Base-by-base conservation (phyloP, 768 basidiomycete species). In the Russula compacta region DNA sequence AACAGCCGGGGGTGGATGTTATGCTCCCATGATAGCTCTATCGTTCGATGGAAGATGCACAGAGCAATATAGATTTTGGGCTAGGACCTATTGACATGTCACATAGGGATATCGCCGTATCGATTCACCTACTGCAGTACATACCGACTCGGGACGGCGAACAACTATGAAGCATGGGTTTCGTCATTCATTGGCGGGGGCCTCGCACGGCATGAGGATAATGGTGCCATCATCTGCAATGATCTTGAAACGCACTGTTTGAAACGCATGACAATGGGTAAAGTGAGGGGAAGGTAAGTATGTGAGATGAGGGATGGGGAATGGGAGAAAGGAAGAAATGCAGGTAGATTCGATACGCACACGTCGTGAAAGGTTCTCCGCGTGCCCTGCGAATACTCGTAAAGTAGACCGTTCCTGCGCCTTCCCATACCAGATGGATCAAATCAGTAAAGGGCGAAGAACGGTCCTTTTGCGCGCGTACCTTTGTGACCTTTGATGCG, bases 371-470 rank as follows among this genome's bases (percentile, higher is more conserved):
- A 43, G 53, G 59, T 19, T 49, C 59, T 51, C 59, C 53, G 39
- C 59, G 59, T 17, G 36, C 58, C 39, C 51, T 59, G 46, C 89
- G 79, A 58, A 92, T 85, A 70, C 87, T 90, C 2, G 89, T 91
- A 70, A 91, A 92, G 69, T 92, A 91, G 2, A 91, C 71, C 17
- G 87, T 92, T 6, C 89, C 89, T 19, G 83, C 77, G 21, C 81
- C 88, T 89, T 47, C 36, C 33, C 38, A 56, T 3, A 12, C 10
- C 29, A 21, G 35, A 61, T n/a, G 29, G 24, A 54, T 21, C 29
- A 51, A 35, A 52, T 33, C 17, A 39, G n/a, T 12, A 29, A 24
- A 58, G 19, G 19, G n/a, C 12, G 4, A 19, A 6, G 11, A 17
- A 35, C 8, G 2, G 10, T 4, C n/a, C 15, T 12, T 29, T 29